Evolutionary conservation across 768 basidiomycete species (phyloP).

Genomic region (Termitomyces sp.): DNA sequence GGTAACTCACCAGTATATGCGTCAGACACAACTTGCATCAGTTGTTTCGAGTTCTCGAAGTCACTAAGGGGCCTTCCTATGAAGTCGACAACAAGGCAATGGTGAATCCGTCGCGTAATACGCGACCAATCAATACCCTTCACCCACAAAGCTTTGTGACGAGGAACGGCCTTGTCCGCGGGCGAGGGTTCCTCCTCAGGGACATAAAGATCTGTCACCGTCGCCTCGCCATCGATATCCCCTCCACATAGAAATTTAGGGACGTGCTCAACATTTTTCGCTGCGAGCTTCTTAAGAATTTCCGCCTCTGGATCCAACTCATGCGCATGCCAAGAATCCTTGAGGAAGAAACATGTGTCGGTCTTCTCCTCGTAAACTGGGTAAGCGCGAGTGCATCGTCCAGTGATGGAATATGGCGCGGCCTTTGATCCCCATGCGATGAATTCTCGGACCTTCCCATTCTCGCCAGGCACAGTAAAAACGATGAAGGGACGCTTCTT

Average conservation of each 20-base stretch:
- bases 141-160: too few species aligned
- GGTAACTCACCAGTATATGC: too few species aligned
- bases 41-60: too few species aligned
- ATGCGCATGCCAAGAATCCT: slow-evolving; percentile 22
- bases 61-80: too few species aligned
- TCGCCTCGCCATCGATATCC: slow-evolving; percentile 22
- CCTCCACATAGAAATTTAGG: slow-evolving; percentile 23
- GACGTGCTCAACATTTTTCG: slow-evolving; percentile 14
- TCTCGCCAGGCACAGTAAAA: slow-evolving; percentile 5
- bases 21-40: too few species aligned
- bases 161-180: too few species aligned
- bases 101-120: too few species aligned
- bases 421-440: slow-evolving; percentile 14
- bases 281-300: slow-evolving; percentile 11
- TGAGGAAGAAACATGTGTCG: slow-evolving; percentile 17
- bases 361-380: slow-evolving; percentile 12
- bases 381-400: slow-evolving; percentile 15
- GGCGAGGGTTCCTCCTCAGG: background rate
- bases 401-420: slow-evolving; percentile 9
- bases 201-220: slow-evolving; percentile 9
- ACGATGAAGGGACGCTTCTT: background rate
- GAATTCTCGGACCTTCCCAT: background rate
- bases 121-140: too few species aligned
- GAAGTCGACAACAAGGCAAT: too few species aligned
- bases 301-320: slow-evolving; percentile 13